Percentiles rank a stretch among this genome's conserved stretches.
Conservation (phyloP, 805 yeast species). For the Saturnispora dispora region DNA sequence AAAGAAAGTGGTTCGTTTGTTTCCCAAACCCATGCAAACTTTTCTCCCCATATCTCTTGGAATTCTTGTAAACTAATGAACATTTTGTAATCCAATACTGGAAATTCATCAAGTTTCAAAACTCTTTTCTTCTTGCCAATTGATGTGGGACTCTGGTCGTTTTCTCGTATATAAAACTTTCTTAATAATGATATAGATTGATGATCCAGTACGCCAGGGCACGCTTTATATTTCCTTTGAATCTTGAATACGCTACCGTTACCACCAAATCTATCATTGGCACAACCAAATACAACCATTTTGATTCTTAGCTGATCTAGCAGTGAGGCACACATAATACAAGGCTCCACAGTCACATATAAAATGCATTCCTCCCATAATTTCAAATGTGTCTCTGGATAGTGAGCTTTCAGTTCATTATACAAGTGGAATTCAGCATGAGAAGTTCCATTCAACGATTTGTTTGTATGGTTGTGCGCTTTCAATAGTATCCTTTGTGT, state of each 20-base stretch:
- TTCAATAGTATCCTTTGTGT: conserved; percentile 46
- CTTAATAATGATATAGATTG: conserved; percentile 80
- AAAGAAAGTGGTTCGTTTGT: conserved; percentile 21
- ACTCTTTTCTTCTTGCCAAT: conserved; percentile 62
- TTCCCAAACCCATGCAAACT: conserved; percentile 21
- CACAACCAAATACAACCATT: conserved; percentile 81
- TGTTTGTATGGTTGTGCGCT: conserved; percentile 83
- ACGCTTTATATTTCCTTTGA: conserved; percentile 25
- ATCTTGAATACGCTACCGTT: conserved; percentile 77
- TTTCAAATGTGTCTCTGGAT: conserved; percentile 20
- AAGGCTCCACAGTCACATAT: conserved; percentile 95
- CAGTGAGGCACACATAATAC: conserved; percentile 96
- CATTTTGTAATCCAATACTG: conserved; percentile 45
- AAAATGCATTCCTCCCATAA: conserved; percentile 52
- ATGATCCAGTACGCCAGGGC: conserved; percentile 70
- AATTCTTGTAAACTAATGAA: conserved; percentile 49
- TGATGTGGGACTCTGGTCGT: conserved; percentile 77
- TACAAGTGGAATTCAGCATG: conserved; percentile 92
- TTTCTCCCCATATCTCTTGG: conserved; percentile 38
- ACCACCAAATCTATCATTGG: conserved; percentile 93
- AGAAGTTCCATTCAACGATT: conserved; percentile 74
- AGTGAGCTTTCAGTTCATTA: conserved; percentile 35
- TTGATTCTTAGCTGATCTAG: conserved; percentile 69
- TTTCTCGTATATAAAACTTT: conserved; percentile 77
- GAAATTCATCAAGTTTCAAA: conserved; percentile 48